These are phyloP conservation scores for Aspergillus fijiensis DNA, from an alignment of 2,329 filamentous ascomycete species.

Conservation along the genomic window DNA sequence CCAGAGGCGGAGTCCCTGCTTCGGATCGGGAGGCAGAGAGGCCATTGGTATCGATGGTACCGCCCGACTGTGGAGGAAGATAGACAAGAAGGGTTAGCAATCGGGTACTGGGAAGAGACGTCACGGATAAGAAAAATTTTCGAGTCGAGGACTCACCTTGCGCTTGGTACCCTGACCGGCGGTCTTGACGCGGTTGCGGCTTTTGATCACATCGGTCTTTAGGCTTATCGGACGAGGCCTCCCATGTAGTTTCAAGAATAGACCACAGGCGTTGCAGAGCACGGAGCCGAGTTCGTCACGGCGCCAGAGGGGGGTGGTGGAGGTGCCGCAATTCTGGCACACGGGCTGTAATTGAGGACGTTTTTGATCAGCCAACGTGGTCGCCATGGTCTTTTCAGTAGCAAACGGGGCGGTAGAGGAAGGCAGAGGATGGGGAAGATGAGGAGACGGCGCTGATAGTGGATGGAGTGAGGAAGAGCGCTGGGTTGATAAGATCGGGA, in stretches of 20 bases:
- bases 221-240: constrained; percentile 89
- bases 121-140: constrained; percentile 25
- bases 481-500: constrained; percentile 44
- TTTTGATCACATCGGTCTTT: constrained; percentile 99
- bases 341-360: constrained; percentile 76
- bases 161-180: constrained; percentile 74
- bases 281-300: constrained; percentile 94
- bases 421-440: constrained; percentile 22
- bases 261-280: constrained; percentile 95
- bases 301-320: constrained; percentile 94
- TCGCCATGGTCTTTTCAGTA: constrained; percentile 40
- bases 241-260: constrained; percentile 96
- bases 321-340: constrained; percentile 94
- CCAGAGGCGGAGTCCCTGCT: constrained; percentile 56
- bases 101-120: constrained; percentile 20
- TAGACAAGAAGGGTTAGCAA: constrained; percentile 24
- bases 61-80: constrained; percentile 40
- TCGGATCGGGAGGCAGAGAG: constrained; percentile 58
- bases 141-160: constrained; percentile 61
- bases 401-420: constrained; percentile 18
- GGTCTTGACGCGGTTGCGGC: constrained; percentile 95
- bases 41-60: constrained; percentile 55
- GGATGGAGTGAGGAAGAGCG: constrained; percentile 20
- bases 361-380: constrained; percentile 50
- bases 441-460: constrained; percentile 24